phyloP scores from a whole-genome alignment of 2,329 filamentous ascomycete genomes.

The Fusarium nodosum region DNA sequence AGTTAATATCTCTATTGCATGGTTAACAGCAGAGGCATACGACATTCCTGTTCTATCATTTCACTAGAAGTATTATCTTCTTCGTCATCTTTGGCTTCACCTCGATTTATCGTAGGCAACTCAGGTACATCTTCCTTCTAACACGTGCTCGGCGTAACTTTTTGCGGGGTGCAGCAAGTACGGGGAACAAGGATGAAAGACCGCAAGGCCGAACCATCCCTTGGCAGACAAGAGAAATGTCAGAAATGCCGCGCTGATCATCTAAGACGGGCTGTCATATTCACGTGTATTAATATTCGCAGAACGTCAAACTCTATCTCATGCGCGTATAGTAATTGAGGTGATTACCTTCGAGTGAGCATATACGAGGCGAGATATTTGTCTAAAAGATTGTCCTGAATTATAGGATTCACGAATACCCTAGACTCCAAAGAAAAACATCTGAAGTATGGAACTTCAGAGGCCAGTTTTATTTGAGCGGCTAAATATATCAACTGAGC shows the following conservation, averaged over 20 bases:
- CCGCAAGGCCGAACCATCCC: slow-evolving; percentile 5
- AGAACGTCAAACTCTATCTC: slow-evolving; percentile 8
- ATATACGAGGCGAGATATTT: neutral
- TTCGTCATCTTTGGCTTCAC: neutral
- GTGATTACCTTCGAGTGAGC: neutral
- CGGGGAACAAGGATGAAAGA: slow-evolving; percentile 22
- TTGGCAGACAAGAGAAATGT: slow-evolving; percentile 9
- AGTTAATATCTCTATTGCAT: too few relatives aligned
- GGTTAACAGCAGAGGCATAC: neutral
- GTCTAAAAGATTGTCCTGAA: neutral
- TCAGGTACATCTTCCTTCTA: slow-evolving; percentile 1
- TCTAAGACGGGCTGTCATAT: neutral
- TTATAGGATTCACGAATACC: neutral
- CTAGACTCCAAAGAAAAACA: neutral
- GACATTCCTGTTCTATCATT: too few relatives aligned
- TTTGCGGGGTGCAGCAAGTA: slow-evolving; percentile 35
- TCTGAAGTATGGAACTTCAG: neutral
- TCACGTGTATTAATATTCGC: slow-evolving; percentile 8
- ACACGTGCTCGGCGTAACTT: slow-evolving; percentile 20
- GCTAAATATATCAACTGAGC: neutral
- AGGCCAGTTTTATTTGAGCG: neutral
- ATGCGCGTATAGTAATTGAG: neutral
- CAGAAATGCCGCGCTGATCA: slow-evolving; percentile 12
- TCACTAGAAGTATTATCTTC: too few relatives aligned
- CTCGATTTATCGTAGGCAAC: neutral